These are phyloP conservation scores for Dichotomocladium elegans DNA, from an alignment of 371 early-diverging fungal genomes.

Conservation along the genomic window DNA sequence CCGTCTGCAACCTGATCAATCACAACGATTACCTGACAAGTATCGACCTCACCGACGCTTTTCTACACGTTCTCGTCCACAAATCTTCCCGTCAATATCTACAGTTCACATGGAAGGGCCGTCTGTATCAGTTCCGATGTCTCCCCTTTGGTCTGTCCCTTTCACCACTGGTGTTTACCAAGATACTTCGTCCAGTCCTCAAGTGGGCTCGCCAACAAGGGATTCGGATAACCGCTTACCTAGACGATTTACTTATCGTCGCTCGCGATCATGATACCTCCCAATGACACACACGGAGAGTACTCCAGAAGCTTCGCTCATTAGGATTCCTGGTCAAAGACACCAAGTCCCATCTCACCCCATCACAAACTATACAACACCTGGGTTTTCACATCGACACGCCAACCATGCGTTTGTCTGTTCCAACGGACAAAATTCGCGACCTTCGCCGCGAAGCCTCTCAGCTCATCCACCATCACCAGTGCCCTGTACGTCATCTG, in stretches of 20 bases:
- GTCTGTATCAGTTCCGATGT: slow-evolving; percentile 17
- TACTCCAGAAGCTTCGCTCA: slow-evolving; percentile 7
- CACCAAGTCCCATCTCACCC: slow-evolving; percentile 15
- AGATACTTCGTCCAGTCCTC: slow-evolving; percentile 20
- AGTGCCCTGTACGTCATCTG: slow-evolving; percentile 4
- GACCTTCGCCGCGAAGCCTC: slow-evolving; percentile 8
- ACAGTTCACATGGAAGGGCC: slow-evolving; percentile 15
- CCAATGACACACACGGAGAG: background rate
- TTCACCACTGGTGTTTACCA: slow-evolving; percentile 29
- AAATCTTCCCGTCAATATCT: slow-evolving; percentile 11
- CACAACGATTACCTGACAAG: slow-evolving; percentile 14
- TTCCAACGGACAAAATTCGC: slow-evolving; percentile 9
- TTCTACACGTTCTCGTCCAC: slow-evolving; percentile 6
- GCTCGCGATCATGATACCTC: background rate
- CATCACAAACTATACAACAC: slow-evolving; percentile 16
- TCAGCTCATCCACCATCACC: background rate
- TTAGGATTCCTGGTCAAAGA: slow-evolving; percentile 20
- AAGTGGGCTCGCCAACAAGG: slow-evolving; percentile 19
- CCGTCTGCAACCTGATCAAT: slow-evolving; percentile 13
- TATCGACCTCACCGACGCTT: slow-evolving; percentile 10
- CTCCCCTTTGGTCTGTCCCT: slow-evolving; percentile 34
- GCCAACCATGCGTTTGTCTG: slow-evolving; percentile 2
- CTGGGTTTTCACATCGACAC: slow-evolving; percentile 17
- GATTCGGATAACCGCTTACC: slow-evolving; percentile 17
- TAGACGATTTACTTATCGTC: slow-evolving; percentile 25